Evolutionary conservation across 2,329 filamentous ascomycete species (phyloP).

Genomic region (Xylariaceae sp.): DNA sequence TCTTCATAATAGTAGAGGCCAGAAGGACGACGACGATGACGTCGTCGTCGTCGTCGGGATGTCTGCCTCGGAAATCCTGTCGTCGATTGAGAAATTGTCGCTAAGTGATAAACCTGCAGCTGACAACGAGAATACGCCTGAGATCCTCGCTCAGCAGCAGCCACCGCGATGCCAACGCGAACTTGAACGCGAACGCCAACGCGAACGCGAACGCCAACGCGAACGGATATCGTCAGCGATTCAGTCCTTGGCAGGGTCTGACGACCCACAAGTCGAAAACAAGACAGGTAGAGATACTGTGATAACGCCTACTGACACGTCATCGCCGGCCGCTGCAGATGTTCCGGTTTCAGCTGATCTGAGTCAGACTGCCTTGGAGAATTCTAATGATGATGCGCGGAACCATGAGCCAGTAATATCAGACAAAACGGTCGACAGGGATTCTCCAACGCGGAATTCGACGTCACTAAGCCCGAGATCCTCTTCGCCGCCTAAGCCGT

Average conservation of each 20-base stretch:
- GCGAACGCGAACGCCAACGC: background rate
- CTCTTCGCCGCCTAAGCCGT: conserved; percentile 2
- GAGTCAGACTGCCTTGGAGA: background rate
- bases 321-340: background rate
- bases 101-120: conserved; percentile 30
- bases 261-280: conserved; percentile 14
- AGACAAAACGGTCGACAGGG: conserved; percentile 4
- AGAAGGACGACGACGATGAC: conserved; percentile 9
- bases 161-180: background rate
- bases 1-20: conserved; percentile 18
- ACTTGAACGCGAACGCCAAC: conserved; percentile 1
- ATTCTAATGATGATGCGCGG: background rate
- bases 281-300: conserved; percentile 19
- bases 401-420: conserved; percentile 12
- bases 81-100: conserved; percentile 34
- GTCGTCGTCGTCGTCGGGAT: conserved; percentile 13
- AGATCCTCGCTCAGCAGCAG: conserved; percentile 20
- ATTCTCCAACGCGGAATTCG: conserved; percentile 2
- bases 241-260: conserved; percentile 26
- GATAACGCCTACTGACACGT: conserved; percentile 2
- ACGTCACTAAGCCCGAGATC: background rate
- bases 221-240: conserved; percentile 11
- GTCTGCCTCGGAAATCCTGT: conserved; percentile 26
- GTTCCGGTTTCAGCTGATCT: background rate
- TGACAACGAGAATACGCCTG: conserved; percentile 22